These are phyloP conservation scores for Leccinum disarticulatum DNA, from an alignment of 768 basidiomycete species.

Conservation along the genomic window DNA sequence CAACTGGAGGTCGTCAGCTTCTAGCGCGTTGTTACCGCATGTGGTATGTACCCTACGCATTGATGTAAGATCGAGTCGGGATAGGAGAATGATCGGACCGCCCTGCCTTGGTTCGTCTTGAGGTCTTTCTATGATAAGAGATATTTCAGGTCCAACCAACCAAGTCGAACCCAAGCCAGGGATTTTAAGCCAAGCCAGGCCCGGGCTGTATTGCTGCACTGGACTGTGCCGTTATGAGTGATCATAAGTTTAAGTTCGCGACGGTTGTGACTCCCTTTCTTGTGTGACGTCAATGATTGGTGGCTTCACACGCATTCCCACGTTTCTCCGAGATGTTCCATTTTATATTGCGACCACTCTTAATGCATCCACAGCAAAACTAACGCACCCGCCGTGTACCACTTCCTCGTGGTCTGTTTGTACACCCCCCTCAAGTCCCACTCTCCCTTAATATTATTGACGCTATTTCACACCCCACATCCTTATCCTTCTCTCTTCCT, in stretches of 20 bases:
- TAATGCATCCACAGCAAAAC: constrained; percentile 24
- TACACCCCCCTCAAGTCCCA: not conserved
- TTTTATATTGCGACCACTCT: constrained; percentile 3
- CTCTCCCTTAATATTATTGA: not conserved
- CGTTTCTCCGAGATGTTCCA: constrained; percentile 1
- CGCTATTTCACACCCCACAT: not conserved
- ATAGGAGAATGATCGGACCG: not conserved
- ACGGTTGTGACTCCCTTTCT: not conserved
- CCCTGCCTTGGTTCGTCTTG: not conserved
- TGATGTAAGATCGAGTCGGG: not conserved
- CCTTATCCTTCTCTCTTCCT: not conserved
- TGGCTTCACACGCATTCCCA: constrained; percentile 10
- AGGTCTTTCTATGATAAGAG: not conserved
- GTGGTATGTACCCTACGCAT: not conserved
- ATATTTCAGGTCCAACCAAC: not conserved
- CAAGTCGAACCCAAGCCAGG: not conserved
- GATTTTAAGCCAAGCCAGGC: not conserved
- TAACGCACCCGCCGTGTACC: constrained; percentile 16
- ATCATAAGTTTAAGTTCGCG: not conserved
- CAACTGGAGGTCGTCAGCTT: not conserved
- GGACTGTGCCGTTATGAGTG: not conserved
- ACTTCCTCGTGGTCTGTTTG: constrained; percentile 11
- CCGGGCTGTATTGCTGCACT: not conserved
- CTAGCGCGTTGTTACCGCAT: not conserved
- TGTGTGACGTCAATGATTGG: not conserved